phyloP scores from a whole-genome alignment of 2,329 filamentous ascomycete species.

The Juglanconis sp. region DNA sequence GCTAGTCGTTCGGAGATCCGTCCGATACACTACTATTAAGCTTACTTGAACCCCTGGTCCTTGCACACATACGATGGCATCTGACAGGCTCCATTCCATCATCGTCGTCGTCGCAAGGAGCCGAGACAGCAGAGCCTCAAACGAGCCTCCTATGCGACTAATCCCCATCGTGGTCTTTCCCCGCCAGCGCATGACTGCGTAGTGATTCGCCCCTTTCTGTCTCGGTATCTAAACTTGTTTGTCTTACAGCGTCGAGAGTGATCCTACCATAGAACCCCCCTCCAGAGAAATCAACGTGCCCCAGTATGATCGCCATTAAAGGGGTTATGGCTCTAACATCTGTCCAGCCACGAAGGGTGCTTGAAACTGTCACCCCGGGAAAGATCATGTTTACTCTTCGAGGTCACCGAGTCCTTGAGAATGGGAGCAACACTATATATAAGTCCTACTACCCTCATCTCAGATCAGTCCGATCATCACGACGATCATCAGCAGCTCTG shows the following conservation, averaged over 20 bases:
- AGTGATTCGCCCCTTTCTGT: background rate
- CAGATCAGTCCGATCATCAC: background rate
- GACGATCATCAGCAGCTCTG: background rate
- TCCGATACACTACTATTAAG: background rate
- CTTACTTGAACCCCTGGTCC: background rate
- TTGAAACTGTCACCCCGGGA: slow-evolving; percentile 2
- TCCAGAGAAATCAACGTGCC: background rate
- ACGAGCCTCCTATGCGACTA: background rate
- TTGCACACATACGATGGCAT: background rate
- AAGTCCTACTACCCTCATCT: background rate
- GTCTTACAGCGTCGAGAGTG: background rate
- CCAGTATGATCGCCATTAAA: slow-evolving; percentile 17
- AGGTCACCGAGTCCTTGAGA: background rate
- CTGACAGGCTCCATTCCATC: background rate
- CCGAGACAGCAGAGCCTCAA: background rate
- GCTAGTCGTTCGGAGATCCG: background rate
- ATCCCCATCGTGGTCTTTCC: background rate
- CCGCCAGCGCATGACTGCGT: background rate
- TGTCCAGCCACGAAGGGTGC: background rate
- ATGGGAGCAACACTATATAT: slow-evolving; percentile 7
- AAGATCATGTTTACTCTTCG: background rate
- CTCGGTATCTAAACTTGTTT: background rate
- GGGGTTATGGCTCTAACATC: background rate
- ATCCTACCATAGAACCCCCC: background rate
- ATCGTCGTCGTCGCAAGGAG: background rate